Conservation (phyloP, 2,329 filamentous ascomycete species). For the Ceratocystis cacaofunesta region DNA sequence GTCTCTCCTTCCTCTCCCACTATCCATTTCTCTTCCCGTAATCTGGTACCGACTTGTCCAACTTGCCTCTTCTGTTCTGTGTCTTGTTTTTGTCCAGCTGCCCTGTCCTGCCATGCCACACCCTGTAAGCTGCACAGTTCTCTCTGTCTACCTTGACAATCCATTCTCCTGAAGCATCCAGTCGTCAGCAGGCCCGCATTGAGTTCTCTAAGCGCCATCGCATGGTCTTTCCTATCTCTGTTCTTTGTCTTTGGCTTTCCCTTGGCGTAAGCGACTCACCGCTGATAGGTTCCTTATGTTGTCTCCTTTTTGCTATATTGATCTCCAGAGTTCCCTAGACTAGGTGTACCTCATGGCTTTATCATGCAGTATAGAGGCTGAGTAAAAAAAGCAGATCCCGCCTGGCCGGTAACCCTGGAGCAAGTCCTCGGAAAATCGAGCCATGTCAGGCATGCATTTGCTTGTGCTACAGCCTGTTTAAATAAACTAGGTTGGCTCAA, state of each 20-base stretch:
- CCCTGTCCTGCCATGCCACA: not conserved
- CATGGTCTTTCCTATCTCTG: not conserved
- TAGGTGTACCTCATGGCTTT: not conserved
- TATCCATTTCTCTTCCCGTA: not conserved
- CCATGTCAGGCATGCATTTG: not conserved
- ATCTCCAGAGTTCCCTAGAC: not conserved
- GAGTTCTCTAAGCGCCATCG: not conserved
- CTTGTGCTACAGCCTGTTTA: not conserved
- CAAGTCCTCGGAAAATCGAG: not conserved
- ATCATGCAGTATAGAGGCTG: not conserved
- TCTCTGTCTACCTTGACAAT: not conserved
- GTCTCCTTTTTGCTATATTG: not conserved
- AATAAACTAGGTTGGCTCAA: not conserved
- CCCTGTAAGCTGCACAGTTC: not conserved
- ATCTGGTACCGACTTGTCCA: not conserved
- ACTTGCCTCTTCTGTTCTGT: not conserved
- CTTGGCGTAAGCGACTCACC: no score
- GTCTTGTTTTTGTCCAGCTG: not conserved
- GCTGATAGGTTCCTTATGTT: no score
- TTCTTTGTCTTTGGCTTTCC: not conserved
- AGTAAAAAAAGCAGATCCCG: not conserved
- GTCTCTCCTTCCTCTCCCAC: not conserved
- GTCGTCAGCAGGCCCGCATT: not conserved
- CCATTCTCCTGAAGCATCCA: not conserved
- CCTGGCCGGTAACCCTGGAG: not conserved